These are phyloP conservation scores for Paraphoma sp. DNA, from an alignment of 2,329 filamentous ascomycete species.

Conservation along the genomic window DNA sequence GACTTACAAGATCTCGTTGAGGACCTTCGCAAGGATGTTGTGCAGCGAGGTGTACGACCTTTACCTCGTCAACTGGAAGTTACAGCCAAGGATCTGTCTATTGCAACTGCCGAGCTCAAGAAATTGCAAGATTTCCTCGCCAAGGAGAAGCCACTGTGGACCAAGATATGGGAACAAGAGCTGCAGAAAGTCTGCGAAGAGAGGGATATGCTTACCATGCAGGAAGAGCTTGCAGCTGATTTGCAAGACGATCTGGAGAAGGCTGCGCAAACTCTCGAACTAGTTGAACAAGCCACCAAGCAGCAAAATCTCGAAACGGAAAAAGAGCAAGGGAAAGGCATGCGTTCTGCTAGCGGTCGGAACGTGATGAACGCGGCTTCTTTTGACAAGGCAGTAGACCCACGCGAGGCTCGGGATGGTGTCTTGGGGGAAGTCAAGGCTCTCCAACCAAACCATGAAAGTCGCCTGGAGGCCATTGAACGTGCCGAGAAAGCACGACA, in stretches of 20 bases:
- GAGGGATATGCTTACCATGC: conserved; percentile 90
- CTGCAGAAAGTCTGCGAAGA: conserved; percentile 95
- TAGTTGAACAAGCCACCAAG: conserved; percentile 98
- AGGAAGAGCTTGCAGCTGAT: conserved; percentile 93
- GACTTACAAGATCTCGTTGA: conserved; percentile 97
- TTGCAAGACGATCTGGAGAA: conserved; percentile 95
- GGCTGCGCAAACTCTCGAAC: conserved; percentile 87
- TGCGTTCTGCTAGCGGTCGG: conserved; percentile 57
- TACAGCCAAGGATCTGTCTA: conserved; percentile 86
- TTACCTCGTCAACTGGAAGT: conserved; percentile 86
- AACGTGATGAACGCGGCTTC: conserved; percentile 43
- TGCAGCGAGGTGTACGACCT: conserved; percentile 88
- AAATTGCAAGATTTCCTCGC: conserved; percentile 93
- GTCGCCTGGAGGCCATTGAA: conserved; percentile 92
- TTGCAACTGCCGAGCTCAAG: conserved; percentile 84
- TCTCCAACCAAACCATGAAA: conserved; percentile 91
- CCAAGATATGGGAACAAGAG: conserved; percentile 99
- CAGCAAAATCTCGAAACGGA: conserved; percentile 84
- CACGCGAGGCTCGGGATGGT: conserved; percentile 83
- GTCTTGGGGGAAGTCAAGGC: conserved; percentile 93
- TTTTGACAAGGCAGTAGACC: conserved; percentile 66
- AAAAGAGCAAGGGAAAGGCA: conserved; percentile 57
- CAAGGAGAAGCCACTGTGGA: conserved; percentile 94
- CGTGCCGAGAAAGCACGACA: conserved; percentile 91
- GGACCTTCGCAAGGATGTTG: conserved; percentile 96